These are phyloP conservation scores for Phytophthora rubi DNA, from an alignment of 352 stramenopile genomes.

Conservation along the genomic window DNA sequence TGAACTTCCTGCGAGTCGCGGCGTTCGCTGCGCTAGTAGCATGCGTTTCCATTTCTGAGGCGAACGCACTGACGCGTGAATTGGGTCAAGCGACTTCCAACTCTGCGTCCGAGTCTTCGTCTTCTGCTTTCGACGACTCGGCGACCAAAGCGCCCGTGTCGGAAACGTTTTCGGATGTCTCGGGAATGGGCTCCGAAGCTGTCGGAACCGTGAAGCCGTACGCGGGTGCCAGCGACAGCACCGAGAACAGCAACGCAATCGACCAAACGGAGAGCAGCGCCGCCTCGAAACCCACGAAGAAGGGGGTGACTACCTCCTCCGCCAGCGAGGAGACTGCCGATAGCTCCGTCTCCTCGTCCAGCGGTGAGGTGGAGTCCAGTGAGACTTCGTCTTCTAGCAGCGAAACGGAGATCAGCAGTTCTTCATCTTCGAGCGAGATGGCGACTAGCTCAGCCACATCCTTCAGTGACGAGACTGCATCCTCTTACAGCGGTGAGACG, in stretches of 20 bases:
- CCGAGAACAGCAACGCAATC: constrained; percentile 14
- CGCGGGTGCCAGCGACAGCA: background rate
- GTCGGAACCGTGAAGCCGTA: constrained; percentile 31
- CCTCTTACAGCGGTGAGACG: background rate
- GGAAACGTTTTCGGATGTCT: constrained; percentile 27
- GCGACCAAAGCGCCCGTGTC: constrained; percentile 20
- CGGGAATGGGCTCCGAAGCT: constrained; percentile 13
- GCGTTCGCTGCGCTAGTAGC: constrained; percentile 22
- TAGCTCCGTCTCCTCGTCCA: background rate
- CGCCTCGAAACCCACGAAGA: constrained; percentile 15
- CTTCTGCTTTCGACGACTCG: constrained; percentile 7
- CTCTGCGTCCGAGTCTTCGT: constrained; percentile 11
- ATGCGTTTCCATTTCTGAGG: constrained; percentile 24
- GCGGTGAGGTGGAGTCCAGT: constrained; percentile 6
- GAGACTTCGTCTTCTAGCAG: constrained; percentile 4
- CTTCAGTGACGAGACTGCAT: background rate
- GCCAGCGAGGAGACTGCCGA: background rate
- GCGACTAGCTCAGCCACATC: background rate
- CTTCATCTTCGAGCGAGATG: background rate
- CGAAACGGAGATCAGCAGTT: background rate
- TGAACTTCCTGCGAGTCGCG: constrained; percentile 21
- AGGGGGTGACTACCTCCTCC: background rate
- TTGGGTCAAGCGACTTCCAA: constrained; percentile 11
- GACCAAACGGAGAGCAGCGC: constrained; percentile 20
- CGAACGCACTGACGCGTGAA: constrained; percentile 10